Evolutionary conservation across 2,329 filamentous ascomycete species (phyloP), one percentile per base, ranked within the genome.

Genomic region (Leptodontidium sp.): DNA sequence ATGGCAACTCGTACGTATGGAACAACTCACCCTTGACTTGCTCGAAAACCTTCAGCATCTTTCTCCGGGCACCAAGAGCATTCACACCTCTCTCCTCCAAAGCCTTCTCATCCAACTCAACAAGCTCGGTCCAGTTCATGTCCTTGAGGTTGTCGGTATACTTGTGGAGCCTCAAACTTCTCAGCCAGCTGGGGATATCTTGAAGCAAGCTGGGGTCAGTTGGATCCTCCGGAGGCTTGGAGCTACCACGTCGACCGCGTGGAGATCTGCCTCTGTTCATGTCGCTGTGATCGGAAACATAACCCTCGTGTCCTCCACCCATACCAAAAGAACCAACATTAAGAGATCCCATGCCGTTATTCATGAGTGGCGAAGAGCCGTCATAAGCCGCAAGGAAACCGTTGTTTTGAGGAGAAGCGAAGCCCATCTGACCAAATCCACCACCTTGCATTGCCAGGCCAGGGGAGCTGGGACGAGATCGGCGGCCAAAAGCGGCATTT

Each of bases 21-120:
- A 49, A 12, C n/a, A 15, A 47, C 82, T 72, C 82, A 90, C 88
- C 92, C 82, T 90, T 93, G 77, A 98, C 95, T 84, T 98, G 94
- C 77, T 98, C 96, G 81, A 98, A 98, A 67, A 98, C 96, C 88
- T 99, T 99, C 70, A 99, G 84, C 93, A 99, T 97, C 87, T 99
- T 99, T 79, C 95, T 92, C 75, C 96, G 87, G 21, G 96, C 96
- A 75, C 96, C 96, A 67, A 98, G 87, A 65, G 96, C 96, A 80
- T 97, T 98, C 40, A 99, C 96, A 61, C 96, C 96, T 64, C 93
- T 91, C 32, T 93, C 92, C 82, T 98, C 95, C 72, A 99, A 84
- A 61, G 93, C 94, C 78, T 94, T 94, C 75, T 99, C 96, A 77
- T 98, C 93, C 75, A 99, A 84, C 80, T 96, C 92, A 69, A 99